Evolutionary conservation across 2,329 filamentous ascomycete species (phyloP).

Genomic region (Penicillium sp.): DNA sequence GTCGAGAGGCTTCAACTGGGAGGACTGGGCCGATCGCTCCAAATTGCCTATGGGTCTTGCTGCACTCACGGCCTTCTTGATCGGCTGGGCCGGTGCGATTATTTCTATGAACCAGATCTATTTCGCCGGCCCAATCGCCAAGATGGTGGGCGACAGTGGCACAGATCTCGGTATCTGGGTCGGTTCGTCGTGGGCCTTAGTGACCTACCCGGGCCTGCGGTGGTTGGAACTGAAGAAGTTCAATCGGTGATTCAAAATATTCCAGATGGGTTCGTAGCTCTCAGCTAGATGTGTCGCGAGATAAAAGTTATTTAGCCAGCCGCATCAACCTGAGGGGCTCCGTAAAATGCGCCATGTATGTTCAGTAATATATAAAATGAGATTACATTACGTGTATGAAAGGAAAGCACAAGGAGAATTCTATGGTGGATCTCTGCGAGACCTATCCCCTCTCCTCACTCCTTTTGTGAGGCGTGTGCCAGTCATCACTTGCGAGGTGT

Average conservation of each 20-base stretch:
- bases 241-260: slow-evolving; percentile 19
- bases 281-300: no score
- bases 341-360: no score
- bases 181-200: slow-evolving; percentile 27
- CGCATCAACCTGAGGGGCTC: no score
- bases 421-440: no score
- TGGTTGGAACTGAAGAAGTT: slow-evolving; percentile 29
- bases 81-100: slow-evolving; percentile 36
- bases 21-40: slow-evolving; percentile 36
- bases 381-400: no score
- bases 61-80: slow-evolving; percentile 32
- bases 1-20: slow-evolving; percentile 38
- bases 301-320: no score
- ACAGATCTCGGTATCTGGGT: slow-evolving; percentile 29
- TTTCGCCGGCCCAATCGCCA: slow-evolving; percentile 38
- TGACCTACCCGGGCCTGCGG: slow-evolving; percentile 31
- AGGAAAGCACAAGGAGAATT: no score
- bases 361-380: no score
- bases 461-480: no score
- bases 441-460: no score
- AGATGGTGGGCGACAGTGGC: slow-evolving; percentile 29
- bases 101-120: slow-evolving; percentile 38
- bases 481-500: no score
- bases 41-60: slow-evolving; percentile 43
- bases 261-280: no score